Conservation (phyloP, 1,139 yeast genomes). For the Candida freyschussii region DNA sequence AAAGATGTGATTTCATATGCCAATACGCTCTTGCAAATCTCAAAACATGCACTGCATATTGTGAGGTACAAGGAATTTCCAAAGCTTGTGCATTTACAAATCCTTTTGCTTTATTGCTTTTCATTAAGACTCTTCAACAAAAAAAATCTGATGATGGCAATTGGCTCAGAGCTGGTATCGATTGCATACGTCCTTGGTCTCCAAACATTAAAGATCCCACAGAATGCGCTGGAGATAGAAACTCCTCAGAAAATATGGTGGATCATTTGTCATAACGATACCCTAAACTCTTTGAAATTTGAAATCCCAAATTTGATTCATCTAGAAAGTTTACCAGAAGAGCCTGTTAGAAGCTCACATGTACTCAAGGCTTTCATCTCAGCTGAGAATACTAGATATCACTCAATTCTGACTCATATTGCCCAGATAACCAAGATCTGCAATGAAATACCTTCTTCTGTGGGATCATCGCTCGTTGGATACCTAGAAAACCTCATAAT, state of each 20-base stretch:
- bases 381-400: constrained; percentile 18
- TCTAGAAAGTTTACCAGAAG: constrained; percentile 13
- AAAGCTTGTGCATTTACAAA: constrained; percentile 15
- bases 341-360: constrained; percentile 13
- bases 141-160: constrained; percentile 14
- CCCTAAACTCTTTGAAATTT: constrained; percentile 16
- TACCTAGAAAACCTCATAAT: constrained; percentile 16
- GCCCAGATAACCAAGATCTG: constrained; percentile 19
- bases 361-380: constrained; percentile 22
- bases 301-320: constrained; percentile 16
- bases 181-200: constrained; percentile 20
- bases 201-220: constrained; percentile 19
- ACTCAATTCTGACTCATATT: constrained; percentile 18
- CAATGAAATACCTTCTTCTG: constrained; percentile 15
- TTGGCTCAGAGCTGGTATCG: constrained; percentile 21
- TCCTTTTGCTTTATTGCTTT: constrained; percentile 14
- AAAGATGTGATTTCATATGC: constrained; percentile 11
- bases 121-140: constrained; percentile 15
- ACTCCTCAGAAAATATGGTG: constrained; percentile 20
- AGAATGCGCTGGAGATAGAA: constrained; percentile 19
- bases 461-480: constrained; percentile 11
- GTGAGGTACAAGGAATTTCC: constrained; percentile 20
- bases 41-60: constrained; percentile 15
- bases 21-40: constrained; percentile 14
- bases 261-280: constrained; percentile 20